A percentile compares a stretch with the other conserved stretches of the same genome.
Evolutionary conservation across 371 early-diverging fungal genomes (phyloP).

Genomic region (Apophysomyces trapeziformis): DNA sequence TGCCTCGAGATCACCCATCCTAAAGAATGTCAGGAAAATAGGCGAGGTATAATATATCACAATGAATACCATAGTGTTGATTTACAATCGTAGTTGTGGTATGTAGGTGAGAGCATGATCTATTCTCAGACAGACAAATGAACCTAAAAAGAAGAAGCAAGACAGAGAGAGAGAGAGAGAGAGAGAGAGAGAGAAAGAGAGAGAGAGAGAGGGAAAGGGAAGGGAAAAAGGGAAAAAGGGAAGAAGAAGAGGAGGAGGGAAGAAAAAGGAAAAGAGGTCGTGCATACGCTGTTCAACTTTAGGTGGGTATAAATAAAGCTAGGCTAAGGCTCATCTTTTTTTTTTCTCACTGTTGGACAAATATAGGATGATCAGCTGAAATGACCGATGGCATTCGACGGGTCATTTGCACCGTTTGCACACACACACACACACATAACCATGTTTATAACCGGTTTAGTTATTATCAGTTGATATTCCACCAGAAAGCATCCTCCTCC

Average conservation of each 20-base stretch:
- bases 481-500: too few species aligned
- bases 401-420: neutral
- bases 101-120: neutral
- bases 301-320: slow-evolving; percentile 7
- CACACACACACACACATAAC: too few species aligned
- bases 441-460: too few species aligned
- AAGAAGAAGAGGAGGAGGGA: slow-evolving; percentile 11
- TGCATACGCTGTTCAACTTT: neutral
- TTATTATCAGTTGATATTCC: too few species aligned
- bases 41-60: neutral
- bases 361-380: slow-evolving; percentile 3
- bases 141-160: neutral
- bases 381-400: neutral
- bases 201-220: neutral
- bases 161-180: neutral
- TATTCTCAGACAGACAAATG: neutral
- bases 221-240: slow-evolving; percentile 4
- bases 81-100: neutral
- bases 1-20: slow-evolving; percentile 81
- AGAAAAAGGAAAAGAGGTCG: slow-evolving; percentile 10
- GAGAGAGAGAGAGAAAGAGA: slow-evolving; percentile 1
- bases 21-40: neutral
- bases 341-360: slow-evolving; percentile 12
- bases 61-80: neutral
- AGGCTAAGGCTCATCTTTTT: slow-evolving; percentile 4